These are phyloP conservation scores for Pilaira anomala DNA, from an alignment of 192 early-diverging fungal genomes.

Conservation along the genomic window DNA sequence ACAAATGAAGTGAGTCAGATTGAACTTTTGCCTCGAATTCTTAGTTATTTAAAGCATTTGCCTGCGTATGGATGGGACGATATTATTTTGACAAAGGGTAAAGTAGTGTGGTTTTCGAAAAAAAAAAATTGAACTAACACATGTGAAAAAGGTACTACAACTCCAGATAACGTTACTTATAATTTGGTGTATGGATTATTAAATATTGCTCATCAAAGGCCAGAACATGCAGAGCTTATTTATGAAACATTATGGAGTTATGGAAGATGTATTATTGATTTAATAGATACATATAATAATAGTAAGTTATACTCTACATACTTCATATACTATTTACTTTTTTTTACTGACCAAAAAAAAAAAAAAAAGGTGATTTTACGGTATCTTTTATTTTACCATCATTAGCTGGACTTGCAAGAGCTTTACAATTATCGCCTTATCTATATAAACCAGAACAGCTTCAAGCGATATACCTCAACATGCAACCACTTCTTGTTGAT, in stretches of 20 bases:
- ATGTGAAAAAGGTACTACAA: constrained; percentile 15
- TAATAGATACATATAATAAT: constrained; percentile 3
- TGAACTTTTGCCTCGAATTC: constrained; percentile 18
- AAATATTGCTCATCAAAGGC: constrained; percentile 35
- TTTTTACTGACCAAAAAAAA: background rate
- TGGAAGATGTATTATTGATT: constrained; percentile 27
- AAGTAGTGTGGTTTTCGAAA: background rate
- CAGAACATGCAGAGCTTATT: constrained; percentile 27
- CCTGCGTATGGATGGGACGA: constrained; percentile 31
- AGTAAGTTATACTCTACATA: background rate
- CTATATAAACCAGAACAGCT: constrained; percentile 46
- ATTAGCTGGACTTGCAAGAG: constrained; percentile 51
- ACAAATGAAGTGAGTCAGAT: constrained; percentile 15
- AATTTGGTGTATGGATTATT: constrained; percentile 38
- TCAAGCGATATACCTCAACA: constrained; percentile 39
- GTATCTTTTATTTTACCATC: constrained; percentile 54
- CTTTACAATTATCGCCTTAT: constrained; percentile 47
- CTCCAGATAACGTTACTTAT: constrained; percentile 37
- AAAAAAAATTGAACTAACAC: background rate
- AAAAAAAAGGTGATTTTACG: constrained; percentile 33
- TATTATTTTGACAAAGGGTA: constrained; percentile 29
- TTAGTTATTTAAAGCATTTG: constrained; percentile 29
- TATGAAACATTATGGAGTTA: constrained; percentile 45
- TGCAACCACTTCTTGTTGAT: constrained; percentile 42
- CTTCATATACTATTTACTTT: too few species aligned